Conservation (phyloP, 441 rosid genomes). For the Corymbia citriodora region DNA sequence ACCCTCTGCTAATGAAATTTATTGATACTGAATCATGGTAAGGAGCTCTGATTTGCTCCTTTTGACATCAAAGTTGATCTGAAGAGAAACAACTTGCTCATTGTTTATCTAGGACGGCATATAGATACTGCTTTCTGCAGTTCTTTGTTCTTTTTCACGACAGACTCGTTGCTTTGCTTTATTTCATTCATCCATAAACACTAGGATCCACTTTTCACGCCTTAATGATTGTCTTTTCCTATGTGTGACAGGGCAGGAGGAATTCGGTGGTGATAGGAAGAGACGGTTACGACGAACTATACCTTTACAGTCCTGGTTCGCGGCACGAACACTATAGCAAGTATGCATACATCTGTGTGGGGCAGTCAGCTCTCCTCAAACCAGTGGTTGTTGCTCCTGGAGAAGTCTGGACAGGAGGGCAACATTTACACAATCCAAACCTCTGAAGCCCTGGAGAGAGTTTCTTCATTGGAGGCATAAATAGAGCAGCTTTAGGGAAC, state of each 20-base stretch:
- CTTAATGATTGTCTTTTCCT: neutral
- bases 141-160: neutral
- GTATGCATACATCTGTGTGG: conserved; percentile 69
- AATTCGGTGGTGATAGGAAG: conserved; percentile 70
- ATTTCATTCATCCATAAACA: neutral
- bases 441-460: conserved; percentile 10
- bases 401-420: conserved; percentile 63
- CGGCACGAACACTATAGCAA: conserved; percentile 52
- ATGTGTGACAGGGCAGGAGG: conserved; percentile 60
- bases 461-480: neutral
- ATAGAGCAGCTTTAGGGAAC: neutral
- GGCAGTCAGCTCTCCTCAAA: conserved; percentile 61
- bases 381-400: conserved; percentile 57
- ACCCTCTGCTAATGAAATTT: neutral
- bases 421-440: conserved; percentile 72
- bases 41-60: neutral
- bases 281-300: conserved; percentile 68
- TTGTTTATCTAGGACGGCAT: neutral
- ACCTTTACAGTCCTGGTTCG: conserved; percentile 84
- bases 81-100: neutral
- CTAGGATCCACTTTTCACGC: neutral
- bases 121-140: neutral
- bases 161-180: neutral
- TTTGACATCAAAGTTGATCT: neutral
- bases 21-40: neutral